Base-by-base conservation (phyloP, 2,329 filamentous ascomycete genomes). In the Aspergillus texensis region DNA sequence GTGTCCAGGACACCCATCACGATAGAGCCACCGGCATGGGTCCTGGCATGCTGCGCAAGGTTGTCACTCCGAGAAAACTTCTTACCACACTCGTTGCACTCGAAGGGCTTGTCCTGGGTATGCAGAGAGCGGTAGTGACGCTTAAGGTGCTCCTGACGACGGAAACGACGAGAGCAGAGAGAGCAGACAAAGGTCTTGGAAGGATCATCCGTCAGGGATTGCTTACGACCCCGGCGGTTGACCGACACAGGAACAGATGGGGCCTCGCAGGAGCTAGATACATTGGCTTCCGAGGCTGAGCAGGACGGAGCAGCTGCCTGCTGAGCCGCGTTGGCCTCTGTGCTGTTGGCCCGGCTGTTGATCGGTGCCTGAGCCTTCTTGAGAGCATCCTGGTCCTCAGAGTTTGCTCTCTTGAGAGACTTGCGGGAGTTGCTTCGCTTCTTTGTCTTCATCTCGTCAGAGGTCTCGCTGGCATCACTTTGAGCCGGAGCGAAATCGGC, bases 51-150 rank as follows among this genome's bases (percentile, higher is more conserved):
- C 82, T 99, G 95, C 28, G 93, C 92, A 19, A 99, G 87, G 84
- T 99, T 99, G 82, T 99, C 95, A 72, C 92, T 96, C 73, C 95
- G 91, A 24, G 94, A 98, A 83, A 98, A 99, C 85, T 96, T 97
- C 90, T 99, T 99, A 72, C 95, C 94, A 75, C 95, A 99, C 82
- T 99, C 94, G 69, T 89, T 88, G 85, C 95, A 99, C 82, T 96
- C 93, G 74, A 98, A 99, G 6, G 95, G 95, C 89, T 98, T 99
- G 78, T 98, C 95, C 76, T 96, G 91, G 1, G 95, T 99, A 85
- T 99, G 95, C 55, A 99, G 92, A 63, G 95, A 98, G 71, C 95
- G 90, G 85, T 97, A 97, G 84, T 99, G 95, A 67, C 95, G 92
- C 89, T 99, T 99, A 65, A 99, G 88, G 76, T 99, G 95, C 80